Evolutionary conservation across 2,329 filamentous ascomycete genomes (phyloP), one percentile per base, ranked within the genome.

Genomic region (Trichoderma sp.): DNA sequence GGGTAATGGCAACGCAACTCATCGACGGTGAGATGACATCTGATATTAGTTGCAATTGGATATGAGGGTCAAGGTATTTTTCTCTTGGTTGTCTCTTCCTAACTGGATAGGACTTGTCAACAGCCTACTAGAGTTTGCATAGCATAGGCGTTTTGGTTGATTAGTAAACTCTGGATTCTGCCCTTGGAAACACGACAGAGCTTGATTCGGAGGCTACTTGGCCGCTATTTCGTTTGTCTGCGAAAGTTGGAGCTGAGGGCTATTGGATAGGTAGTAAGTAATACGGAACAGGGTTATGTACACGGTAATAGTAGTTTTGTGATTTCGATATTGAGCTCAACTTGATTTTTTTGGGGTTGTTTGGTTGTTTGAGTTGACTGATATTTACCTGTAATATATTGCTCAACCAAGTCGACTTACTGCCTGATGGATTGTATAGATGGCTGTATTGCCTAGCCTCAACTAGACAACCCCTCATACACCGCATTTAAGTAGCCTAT

Each of bases 121-220:
- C 12, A 35, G 42, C 29, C 37, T 59, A 59, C 32, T 59, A 59
- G 22, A 22, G 19, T 48, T 10, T 69, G 71, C 72, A 74, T 73
- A 74, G 73, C 72, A 69, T 68, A 39, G 72, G 73, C 72, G 72
- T 73, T 69, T 63, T 35, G 57, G 34, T 63, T 64, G 34, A 35
- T 42, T 63, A 35, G 37, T 66, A 35, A 42, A 37, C 29, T 48
- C n/a, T 66, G 39, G 29, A 50, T 56, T n/a, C 8, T 64, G 35
- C 35, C 42, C 37, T 17, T 54, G n/a, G 25, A 7, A 25, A 19
- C 32, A 10, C 19, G 19, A 25, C 27, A 35, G 60, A 34, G 17
- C n/a, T 45, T 42, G 60, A 53, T 22, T 54, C 19, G 22, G 42
- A 53, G 13, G 34, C 34, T 64, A 39, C 15, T 39, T 32, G 61